Evolutionary conservation across 176 grass and related monocot species (phyloP).

Genomic region (Elymus sibiricus): DNA sequence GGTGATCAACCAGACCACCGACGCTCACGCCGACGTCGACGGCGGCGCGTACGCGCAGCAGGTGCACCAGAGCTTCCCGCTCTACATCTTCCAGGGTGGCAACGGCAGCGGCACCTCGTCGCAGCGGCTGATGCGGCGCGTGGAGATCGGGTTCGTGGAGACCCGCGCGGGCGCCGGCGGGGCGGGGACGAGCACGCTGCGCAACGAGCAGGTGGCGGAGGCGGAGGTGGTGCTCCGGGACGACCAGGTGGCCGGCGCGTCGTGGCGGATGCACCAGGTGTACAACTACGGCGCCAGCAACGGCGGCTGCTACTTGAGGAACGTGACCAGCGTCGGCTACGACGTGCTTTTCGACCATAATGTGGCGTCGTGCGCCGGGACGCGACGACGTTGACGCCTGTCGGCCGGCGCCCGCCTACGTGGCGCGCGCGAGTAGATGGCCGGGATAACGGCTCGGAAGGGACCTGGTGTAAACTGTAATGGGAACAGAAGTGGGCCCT

Average conservation of each 20-base stretch:
- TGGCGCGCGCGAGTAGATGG: conserved; percentile 1
- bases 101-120: conserved; percentile 46
- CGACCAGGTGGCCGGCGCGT: conserved; percentile 53
- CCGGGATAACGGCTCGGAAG: conserved; percentile 26
- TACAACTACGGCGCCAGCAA: conserved; percentile 79
- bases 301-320: conserved; percentile 65
- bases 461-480: conserved; percentile 18
- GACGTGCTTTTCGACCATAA: conserved; percentile 61
- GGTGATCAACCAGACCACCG: conserved; percentile 75
- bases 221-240: conserved; percentile 74
- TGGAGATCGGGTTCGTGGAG: conserved; percentile 70
- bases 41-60: conserved; percentile 29
- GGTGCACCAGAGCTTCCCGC: conserved; percentile 71
- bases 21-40: conserved; percentile 29
- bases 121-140: conserved; percentile 46
- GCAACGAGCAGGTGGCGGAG: conserved; percentile 60
- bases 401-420: neutral
- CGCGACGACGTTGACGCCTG: conserved; percentile 34
- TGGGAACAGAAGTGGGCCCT: conserved; percentile 12
- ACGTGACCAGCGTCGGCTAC: conserved; percentile 68
- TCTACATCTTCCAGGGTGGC: conserved; percentile 64
- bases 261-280: conserved; percentile 66
- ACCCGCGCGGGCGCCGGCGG: conserved; percentile 13
- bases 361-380: conserved; percentile 42
- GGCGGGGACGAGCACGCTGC: conserved; percentile 38